A percentile compares a stretch with the other conserved stretches of the same genome.
Conservation (phyloP, 2,329 filamentous ascomycete genomes). For the Xylariaceae sp. region DNA sequence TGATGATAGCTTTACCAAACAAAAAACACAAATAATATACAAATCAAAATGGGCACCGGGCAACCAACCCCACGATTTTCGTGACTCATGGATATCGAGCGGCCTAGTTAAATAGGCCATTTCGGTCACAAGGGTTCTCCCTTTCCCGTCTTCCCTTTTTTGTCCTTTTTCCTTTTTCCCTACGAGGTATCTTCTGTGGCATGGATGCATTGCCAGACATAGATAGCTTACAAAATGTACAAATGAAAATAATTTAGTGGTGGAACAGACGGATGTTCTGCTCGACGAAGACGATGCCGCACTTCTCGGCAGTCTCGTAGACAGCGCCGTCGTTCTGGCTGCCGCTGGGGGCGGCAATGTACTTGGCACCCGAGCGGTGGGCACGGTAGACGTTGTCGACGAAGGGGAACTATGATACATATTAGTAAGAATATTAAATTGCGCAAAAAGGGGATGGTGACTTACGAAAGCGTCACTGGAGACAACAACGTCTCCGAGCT, state of each 20-base stretch:
- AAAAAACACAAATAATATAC: slow-evolving; percentile 4
- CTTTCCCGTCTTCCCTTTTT: background rate
- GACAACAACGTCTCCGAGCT: slow-evolving; percentile 76
- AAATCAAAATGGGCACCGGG: slow-evolving; percentile 1
- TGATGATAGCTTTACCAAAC: too few relatives aligned
- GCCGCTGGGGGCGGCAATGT: slow-evolving; percentile 87
- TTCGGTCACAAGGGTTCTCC: slow-evolving; percentile 3
- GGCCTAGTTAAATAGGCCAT: background rate
- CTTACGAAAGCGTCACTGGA: slow-evolving; percentile 94
- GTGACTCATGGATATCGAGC: slow-evolving; percentile 1
- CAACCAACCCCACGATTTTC: background rate
- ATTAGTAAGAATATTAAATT: background rate
- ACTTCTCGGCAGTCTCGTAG: slow-evolving; percentile 84
- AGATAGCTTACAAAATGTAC: background rate
- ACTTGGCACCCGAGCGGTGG: slow-evolving; percentile 83
- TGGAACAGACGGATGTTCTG: slow-evolving; percentile 93
- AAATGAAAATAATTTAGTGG: slow-evolving; percentile 53
- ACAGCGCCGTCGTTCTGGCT: slow-evolving; percentile 80
- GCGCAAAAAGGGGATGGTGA: slow-evolving; percentile 23
- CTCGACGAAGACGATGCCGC: slow-evolving; percentile 91
- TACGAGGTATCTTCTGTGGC: background rate
- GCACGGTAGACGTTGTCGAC: slow-evolving; percentile 96
- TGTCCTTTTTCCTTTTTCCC: background rate
- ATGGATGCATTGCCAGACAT: background rate
- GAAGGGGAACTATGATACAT: slow-evolving; percentile 78